Evolutionary conservation across 441 rosid species (phyloP).

Genomic region (Populus hybrid): DNA sequence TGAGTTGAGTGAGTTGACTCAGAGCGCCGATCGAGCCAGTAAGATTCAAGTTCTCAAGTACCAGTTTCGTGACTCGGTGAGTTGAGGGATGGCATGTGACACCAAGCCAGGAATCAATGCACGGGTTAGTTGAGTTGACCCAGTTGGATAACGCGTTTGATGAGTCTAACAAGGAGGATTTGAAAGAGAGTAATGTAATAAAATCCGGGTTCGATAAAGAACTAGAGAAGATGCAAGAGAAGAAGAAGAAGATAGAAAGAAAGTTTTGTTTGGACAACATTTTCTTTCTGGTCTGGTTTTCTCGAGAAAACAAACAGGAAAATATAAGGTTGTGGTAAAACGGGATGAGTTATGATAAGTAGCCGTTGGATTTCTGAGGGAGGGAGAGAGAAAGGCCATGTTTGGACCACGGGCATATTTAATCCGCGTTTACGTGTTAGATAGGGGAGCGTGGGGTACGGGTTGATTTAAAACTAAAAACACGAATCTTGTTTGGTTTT

Average conservation of each 20-base stretch:
- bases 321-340: neutral
- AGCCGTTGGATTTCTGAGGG: constrained; percentile 13
- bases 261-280: neutral
- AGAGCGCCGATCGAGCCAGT: constrained; percentile 26
- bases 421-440: neutral
- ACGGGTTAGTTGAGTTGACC: constrained; percentile 28
- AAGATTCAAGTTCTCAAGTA: constrained; percentile 36
- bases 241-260: neutral
- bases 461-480: neutral
- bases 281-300: neutral
- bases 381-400: neutral
- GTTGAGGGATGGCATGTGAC: constrained; percentile 36
- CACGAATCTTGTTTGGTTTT: neutral
- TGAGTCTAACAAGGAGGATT: constrained; percentile 19
- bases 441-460: constrained; percentile 6
- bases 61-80: constrained; percentile 37
- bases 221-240: constrained; percentile 1
- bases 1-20: constrained; percentile 31
- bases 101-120: constrained; percentile 37
- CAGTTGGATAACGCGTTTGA: constrained; percentile 25
- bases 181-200: constrained; percentile 29
- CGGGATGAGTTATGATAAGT: neutral
- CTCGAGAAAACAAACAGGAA: neutral
- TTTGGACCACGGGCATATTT: neutral
- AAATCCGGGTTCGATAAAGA: constrained; percentile 16